Evolutionary conservation across 2,329 filamentous ascomycete genomes (phyloP).

Genomic region (Penicillium sp.): DNA sequence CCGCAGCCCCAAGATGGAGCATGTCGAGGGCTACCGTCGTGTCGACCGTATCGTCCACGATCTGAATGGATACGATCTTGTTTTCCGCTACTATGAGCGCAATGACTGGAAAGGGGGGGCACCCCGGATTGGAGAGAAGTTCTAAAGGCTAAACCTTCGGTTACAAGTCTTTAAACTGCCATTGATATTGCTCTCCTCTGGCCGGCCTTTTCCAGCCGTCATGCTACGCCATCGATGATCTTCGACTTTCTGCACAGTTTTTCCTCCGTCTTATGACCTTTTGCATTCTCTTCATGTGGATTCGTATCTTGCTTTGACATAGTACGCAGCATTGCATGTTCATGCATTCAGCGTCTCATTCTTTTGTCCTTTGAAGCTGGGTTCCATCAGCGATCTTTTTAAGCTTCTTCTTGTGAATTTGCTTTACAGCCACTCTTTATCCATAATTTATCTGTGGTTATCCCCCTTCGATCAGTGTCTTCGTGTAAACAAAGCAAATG

Average conservation of each 20-base stretch:
- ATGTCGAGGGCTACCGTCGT: slow-evolving; percentile 81
- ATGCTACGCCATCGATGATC: slow-evolving; percentile 8
- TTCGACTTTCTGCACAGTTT: slow-evolving; percentile 5
- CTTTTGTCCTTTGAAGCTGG: slow-evolving; percentile 10
- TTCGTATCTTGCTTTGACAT: slow-evolving; percentile 20
- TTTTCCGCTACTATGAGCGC: slow-evolving; percentile 95
- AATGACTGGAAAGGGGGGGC: slow-evolving; percentile 75
- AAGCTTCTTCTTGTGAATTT: slow-evolving; percentile 13
- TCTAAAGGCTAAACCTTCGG: slow-evolving; percentile 16
- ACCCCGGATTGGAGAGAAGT: slow-evolving; percentile 63
- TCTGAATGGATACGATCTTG: slow-evolving; percentile 93
- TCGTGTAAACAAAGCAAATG: too few relatives aligned
- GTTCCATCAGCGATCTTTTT: slow-evolving; percentile 10
- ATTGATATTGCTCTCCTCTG: slow-evolving; percentile 6
- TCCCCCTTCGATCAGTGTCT: too few relatives aligned
- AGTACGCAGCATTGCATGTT: slow-evolving; percentile 27
- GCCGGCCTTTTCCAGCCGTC: slow-evolving; percentile 20
- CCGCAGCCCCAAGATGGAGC: slow-evolving; percentile 66
- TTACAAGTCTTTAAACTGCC: background rate
- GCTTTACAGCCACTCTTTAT: slow-evolving; percentile 12
- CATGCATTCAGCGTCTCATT: slow-evolving; percentile 24
- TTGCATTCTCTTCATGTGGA: slow-evolving; percentile 9
- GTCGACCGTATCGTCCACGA: slow-evolving; percentile 96
- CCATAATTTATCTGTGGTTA: background rate
- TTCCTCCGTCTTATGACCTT: background rate